Percentiles rank a stretch among this genome's conserved stretches.
phyloP scores from a whole-genome alignment of 768 basidiomycete species.

The Pisolithus orientalis region DNA sequence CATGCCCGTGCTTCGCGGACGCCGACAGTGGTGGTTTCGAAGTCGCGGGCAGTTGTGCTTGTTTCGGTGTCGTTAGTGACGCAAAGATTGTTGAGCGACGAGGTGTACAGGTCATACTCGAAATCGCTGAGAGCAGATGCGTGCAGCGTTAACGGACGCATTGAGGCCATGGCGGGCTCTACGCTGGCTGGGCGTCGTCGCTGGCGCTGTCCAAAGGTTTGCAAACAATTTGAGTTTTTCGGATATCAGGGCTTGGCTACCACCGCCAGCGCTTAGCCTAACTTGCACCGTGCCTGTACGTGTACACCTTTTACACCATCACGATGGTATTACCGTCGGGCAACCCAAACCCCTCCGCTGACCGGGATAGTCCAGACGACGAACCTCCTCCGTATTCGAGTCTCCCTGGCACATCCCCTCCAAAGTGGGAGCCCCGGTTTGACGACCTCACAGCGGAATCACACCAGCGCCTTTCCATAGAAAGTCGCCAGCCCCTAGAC shows the following conservation, averaged over 20 bases:
- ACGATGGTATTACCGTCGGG: too few species aligned
- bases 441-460: slow-evolving; percentile 14
- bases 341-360: not conserved
- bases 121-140: slow-evolving; percentile 69
- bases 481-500: slow-evolving; percentile 19
- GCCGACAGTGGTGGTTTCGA: slow-evolving; percentile 48
- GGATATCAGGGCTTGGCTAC: not conserved
- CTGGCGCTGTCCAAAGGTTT: not conserved
- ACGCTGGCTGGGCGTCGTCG: not conserved
- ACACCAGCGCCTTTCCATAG: not conserved
- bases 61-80: slow-evolving; percentile 28
- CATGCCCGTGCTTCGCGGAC: slow-evolving; percentile 68
- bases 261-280: not conserved
- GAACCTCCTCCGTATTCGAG: slow-evolving; percentile 7
- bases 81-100: slow-evolving; percentile 49
- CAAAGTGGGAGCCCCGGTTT: slow-evolving; percentile 23
- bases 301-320: not conserved
- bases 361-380: not conserved
- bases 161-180: slow-evolving; percentile 13
- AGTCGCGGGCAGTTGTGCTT: slow-evolving; percentile 26
- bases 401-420: slow-evolving; percentile 10
- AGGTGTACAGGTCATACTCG: slow-evolving; percentile 65
- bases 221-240: not conserved
- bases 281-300: not conserved
- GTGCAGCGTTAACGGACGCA: slow-evolving; percentile 64